Base-by-base conservation (phyloP, 495 filamentous ascomycete species). In the Tuber microsphaerosporum region DNA sequence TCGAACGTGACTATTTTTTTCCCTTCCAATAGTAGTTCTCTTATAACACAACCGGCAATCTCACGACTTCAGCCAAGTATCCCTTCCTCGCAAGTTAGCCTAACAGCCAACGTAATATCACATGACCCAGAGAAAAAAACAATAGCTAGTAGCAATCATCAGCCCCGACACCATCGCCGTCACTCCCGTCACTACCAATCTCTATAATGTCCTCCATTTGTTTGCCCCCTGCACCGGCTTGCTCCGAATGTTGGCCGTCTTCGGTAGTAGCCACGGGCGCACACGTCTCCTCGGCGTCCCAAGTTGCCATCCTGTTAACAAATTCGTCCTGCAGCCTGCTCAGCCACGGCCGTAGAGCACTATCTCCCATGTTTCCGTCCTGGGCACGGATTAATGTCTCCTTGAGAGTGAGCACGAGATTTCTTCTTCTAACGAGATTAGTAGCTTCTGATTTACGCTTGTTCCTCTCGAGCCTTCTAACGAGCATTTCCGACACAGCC, bases 271-370 rank as follows among this genome's bases (percentile, higher is more conserved):
- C 14, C 26, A 65, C 14, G 26, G 26, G 6, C 1, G 56, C 26
- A 34, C 26, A 26, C 56, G 19, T 65, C 14, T 77, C 69, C 8
- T 80, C 82, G 6, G 78, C 71, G 43, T 89, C 87, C 56, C 92
- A 87, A 26, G 87, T 86, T 74, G 87, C 86, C 93, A 97, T 95
- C 39, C 88, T 85, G 17, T 86, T 80, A 8, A 91, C 87, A 82
- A 97, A 97, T 72, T 97, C 92, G 72, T 88, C 88, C 81, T 94
- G 92, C 34, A 97, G 83, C 51, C 87, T 88, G 70, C 85, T 86
- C 73, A 97, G 82, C 87, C 92, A 95, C 31, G 84, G 84, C 9
- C 83, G 83, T 31, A 97, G 84, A 1, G 87, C 86, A 7, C 85
- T 85, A 9, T 88, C 89, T 45, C 92, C 88, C 89, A 97, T 91